These are phyloP conservation scores for Tuber brumale DNA, from an alignment of 495 filamentous ascomycete genomes.

Conservation along the genomic window DNA sequence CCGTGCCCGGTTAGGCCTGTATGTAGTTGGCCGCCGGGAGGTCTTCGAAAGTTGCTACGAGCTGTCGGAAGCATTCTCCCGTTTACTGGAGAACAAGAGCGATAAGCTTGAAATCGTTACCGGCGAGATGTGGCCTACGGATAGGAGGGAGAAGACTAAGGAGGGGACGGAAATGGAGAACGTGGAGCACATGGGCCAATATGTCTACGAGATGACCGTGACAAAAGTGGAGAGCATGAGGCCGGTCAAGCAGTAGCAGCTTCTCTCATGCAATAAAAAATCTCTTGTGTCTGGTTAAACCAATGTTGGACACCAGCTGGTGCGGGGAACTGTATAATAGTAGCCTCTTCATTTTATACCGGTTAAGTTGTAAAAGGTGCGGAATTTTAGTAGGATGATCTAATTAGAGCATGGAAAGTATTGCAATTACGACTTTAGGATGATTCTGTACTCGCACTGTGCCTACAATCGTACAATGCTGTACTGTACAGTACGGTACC, in stretches of 20 bases:
- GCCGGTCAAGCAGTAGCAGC: slow-evolving; percentile 45
- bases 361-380: background rate
- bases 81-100: slow-evolving; percentile 59
- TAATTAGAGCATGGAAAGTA: background rate
- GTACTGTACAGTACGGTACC: too few relatives aligned
- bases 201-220: slow-evolving; percentile 93
- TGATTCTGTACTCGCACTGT: background rate
- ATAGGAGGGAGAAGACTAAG: slow-evolving; percentile 54
- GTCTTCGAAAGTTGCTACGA: slow-evolving; percentile 88
- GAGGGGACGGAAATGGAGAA: slow-evolving; percentile 68
- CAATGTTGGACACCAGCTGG: background rate
- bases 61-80: slow-evolving; percentile 74
- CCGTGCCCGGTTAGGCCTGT: slow-evolving; percentile 82
- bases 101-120: slow-evolving; percentile 74
- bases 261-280: background rate
- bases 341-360: background rate
- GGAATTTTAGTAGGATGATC: background rate
- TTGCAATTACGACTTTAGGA: background rate
- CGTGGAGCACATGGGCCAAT: slow-evolving; percentile 91
- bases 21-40: slow-evolving; percentile 82
- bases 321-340: background rate
- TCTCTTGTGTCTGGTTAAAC: background rate
- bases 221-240: slow-evolving; percentile 65
- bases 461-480: too few relatives aligned
- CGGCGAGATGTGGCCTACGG: slow-evolving; percentile 76